Evolutionary conservation across 192 early-diverging fungal genomes (phyloP), one percentile per base, ranked within the genome.

Genomic region (Coemansia reversa): DNA sequence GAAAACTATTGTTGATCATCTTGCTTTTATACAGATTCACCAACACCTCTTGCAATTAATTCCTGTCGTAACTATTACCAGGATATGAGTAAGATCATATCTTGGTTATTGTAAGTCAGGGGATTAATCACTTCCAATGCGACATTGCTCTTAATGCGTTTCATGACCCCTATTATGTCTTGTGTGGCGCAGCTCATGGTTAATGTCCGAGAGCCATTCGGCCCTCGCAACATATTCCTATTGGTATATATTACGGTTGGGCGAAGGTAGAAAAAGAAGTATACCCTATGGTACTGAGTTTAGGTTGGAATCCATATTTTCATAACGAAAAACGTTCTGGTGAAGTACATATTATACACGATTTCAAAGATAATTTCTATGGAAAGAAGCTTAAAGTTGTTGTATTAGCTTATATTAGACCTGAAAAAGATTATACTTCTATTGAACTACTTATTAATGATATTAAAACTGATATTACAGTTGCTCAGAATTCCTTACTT

Each of bases 221-320:
- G n/a, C n/a, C n/a, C n/a, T n/a, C n/a, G n/a, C n/a, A n/a, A n/a
- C n/a, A n/a, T n/a, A n/a, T 94, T 32, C 85, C 89, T 0, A 90
- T 91, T 16, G 97, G 97, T 58, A 92, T 99, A 55, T 96, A 98
- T 82, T 93, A 90, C 66, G 97, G 97, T 7, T 99, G 94, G 93
- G 94, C 93, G 22, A 80, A 86, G 29, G 86, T 98, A n/a, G 87
- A 69, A 29, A 53, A 27, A 47, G 56, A 2, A 28, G 88, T 98
- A 7, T 86, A 87, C 50, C 92, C 93, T n/a, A 98, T 99, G 96
- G 96, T 98, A 18, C 95, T 98, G 95, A 93, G 91, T 59, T 87
- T 94, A 49, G 97, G 97, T 18, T 99, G 97, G 97, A 99, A 99
- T 79, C 97, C 97, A 14, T 98, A 89, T 71, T 92, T 94, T 74